Conservation (phyloP, 2,329 filamentous ascomycete genomes). For the Alternaria panax region DNA sequence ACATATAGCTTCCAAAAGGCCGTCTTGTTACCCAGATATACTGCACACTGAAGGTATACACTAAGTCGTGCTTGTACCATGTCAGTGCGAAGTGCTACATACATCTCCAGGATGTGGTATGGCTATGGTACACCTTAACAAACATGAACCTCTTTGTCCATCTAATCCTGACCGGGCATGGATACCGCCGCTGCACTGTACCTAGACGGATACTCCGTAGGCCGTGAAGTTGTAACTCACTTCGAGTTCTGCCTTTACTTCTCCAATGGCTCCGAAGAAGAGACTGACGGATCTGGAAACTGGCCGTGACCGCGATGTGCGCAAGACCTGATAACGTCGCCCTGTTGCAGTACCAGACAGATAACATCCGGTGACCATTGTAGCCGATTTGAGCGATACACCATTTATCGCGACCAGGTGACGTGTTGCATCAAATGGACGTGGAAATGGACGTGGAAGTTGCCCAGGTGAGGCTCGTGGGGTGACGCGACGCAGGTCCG, state of each 20-base stretch:
- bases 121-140: too few relatives aligned
- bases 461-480: neutral
- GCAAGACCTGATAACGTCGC: too few relatives aligned
- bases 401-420: neutral
- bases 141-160: neutral
- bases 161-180: fast-evolving
- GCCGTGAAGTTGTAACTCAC: neutral
- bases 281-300: too few relatives aligned
- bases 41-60: neutral
- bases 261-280: neutral
- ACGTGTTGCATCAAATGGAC: neutral
- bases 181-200: neutral
- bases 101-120: too few relatives aligned
- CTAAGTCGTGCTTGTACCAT: neutral
- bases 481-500: neutral
- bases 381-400: neutral
- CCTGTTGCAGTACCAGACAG: too few relatives aligned
- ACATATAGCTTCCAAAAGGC: neutral
- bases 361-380: too few relatives aligned
- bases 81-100: too few relatives aligned
- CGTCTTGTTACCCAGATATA: neutral
- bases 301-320: too few relatives aligned
- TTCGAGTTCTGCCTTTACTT: neutral
- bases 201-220: neutral
- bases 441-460: too few relatives aligned